Percentiles rank a stretch among this genome's conserved stretches.
phyloP scores from a whole-genome alignment of 345 rosid species.

The Eucalyptus rudis region DNA sequence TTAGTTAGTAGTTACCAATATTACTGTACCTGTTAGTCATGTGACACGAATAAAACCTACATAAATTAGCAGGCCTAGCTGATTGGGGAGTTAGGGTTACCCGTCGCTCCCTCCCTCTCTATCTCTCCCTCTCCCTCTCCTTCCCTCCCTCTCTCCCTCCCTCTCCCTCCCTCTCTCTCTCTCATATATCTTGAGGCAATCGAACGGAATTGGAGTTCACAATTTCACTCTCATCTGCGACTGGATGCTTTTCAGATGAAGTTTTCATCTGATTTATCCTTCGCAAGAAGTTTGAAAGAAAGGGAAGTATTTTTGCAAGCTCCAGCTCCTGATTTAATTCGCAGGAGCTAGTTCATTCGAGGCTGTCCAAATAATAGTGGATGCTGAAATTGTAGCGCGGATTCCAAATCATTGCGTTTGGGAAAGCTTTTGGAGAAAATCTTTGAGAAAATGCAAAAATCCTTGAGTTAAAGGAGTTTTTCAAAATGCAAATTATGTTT shows the following conservation, averaged over 20 bases:
- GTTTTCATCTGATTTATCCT: background rate
- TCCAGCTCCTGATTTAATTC: background rate
- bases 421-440: too few species aligned
- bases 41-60: background rate
- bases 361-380: background rate
- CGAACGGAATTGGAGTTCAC: background rate
- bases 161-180: background rate
- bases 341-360: background rate
- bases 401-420: background rate
- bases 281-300: background rate
- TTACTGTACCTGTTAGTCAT: background rate
- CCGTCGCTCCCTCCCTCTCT: background rate
- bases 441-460: fast-evolving
- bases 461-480: fast-evolving
- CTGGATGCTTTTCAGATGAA: background rate
- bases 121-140: fast-evolving
- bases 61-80: background rate
- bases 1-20: background rate
- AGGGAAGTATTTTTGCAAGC: background rate
- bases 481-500: too few species aligned
- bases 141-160: background rate
- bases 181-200: background rate
- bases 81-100: background rate
- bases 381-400: background rate
- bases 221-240: background rate